Conservation (phyloP, 140 eudicot species). For the Stevia rebaudiana region DNA sequence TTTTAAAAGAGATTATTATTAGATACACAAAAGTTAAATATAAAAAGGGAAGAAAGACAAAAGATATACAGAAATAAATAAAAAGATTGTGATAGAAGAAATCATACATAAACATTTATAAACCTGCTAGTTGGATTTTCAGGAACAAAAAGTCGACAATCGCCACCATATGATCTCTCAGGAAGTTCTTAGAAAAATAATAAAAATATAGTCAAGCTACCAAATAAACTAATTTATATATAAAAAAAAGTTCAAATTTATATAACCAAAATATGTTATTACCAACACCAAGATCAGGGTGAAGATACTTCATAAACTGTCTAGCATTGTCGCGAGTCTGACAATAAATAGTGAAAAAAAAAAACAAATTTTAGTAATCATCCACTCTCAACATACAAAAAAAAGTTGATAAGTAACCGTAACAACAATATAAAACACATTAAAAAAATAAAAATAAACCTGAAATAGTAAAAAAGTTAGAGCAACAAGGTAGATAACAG, state of each 20-base stretch:
- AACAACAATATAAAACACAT: not conserved
- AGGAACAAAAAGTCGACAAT: conserved; percentile 85
- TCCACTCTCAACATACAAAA: not conserved
- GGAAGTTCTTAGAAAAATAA: conserved; percentile 64
- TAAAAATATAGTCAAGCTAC: conserved; percentile 9
- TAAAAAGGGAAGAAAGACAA: not conserved
- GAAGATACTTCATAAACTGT: conserved; percentile 87
- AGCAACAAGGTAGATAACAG: conserved; percentile 87
- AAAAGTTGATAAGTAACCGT: not conserved
- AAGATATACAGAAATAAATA: not conserved
- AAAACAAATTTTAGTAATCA: conserved; percentile 17
- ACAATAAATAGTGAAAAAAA: conserved; percentile 9
- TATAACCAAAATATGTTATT: conserved; percentile 32
- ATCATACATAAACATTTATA: conserved; percentile 94
- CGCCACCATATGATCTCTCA: conserved; percentile 89
- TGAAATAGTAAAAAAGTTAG: conserved; percentile 95
- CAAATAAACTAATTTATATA: not conserved
- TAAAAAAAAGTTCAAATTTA: not conserved
- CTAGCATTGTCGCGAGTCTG: conserved; percentile 99
- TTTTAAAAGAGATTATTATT: not conserved
- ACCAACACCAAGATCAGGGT: conserved; percentile 97
- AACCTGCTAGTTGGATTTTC: conserved; percentile 93
- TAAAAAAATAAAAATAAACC: conserved; percentile 43
- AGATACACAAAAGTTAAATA: not conserved
- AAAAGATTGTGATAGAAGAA: conserved; percentile 47